A percentile compares a stretch with the other conserved stretches of the same genome.
Evolutionary conservation across 768 basidiomycete genomes (phyloP).

Genomic region (Auricularia cornea): DNA sequence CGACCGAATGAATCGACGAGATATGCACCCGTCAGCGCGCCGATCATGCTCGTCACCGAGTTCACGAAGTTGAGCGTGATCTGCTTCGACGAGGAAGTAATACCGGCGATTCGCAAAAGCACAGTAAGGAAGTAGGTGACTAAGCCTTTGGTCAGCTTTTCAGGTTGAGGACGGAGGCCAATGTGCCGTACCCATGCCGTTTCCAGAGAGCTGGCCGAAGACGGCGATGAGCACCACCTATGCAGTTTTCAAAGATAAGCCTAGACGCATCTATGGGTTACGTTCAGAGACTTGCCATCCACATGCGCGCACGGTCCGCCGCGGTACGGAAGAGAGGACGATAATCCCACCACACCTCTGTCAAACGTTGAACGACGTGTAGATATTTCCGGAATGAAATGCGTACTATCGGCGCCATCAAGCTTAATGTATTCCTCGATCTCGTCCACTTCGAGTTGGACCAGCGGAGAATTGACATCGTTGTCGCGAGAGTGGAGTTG

Average conservation of each 20-base stretch:
- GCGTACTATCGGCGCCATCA: slow-evolving; percentile 17
- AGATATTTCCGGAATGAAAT: too few species aligned
- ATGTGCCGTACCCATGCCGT: slow-evolving; percentile 26
- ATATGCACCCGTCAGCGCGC: slow-evolving; percentile 32
- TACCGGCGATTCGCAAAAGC: slow-evolving; percentile 19
- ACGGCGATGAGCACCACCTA: slow-evolving; percentile 36
- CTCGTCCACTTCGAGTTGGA: slow-evolving; percentile 45
- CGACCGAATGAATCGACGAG: slow-evolving; percentile 43
- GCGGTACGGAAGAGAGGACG: slow-evolving; percentile 39
- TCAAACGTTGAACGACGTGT: too few species aligned
- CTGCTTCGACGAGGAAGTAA: slow-evolving; percentile 11
- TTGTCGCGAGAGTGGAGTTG: slow-evolving; percentile 39
- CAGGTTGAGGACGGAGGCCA: too few species aligned
- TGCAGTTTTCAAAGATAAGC: too few species aligned
- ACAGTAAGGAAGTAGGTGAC: slow-evolving; percentile 8
- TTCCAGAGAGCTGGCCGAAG: slow-evolving; percentile 42
- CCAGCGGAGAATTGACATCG: slow-evolving; percentile 40
- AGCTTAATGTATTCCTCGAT: slow-evolving; percentile 43
- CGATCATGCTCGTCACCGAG: slow-evolving; percentile 39
- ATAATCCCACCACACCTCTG: slow-evolving; percentile 42
- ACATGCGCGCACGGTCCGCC: slow-evolving; percentile 39
- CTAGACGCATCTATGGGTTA: too few species aligned
- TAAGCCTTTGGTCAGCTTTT: too few species aligned
- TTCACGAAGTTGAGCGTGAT: slow-evolving; percentile 45
- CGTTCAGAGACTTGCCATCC: slow-evolving; percentile 26